Percentiles rank a stretch among this genome's conserved stretches.
Evolutionary conservation across 805 yeast species (phyloP).

Genomic region (Candida broadrunensis): DNA sequence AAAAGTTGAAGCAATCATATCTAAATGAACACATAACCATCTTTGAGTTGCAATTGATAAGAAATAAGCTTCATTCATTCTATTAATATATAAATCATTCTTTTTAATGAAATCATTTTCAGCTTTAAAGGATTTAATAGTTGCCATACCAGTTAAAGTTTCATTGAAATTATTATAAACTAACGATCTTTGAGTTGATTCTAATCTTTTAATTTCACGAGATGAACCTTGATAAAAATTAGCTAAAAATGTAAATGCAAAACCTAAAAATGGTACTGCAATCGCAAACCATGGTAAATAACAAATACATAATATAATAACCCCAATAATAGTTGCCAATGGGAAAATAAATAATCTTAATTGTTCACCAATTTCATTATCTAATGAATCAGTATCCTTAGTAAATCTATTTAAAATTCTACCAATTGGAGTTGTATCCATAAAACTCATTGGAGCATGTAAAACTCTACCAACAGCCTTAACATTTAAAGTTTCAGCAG

Average conservation of each 20-base stretch:
- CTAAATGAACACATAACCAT: constrained; percentile 59
- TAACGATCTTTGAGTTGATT: constrained; percentile 45
- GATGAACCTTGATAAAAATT: constrained; percentile 47
- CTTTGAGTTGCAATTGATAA: constrained; percentile 54
- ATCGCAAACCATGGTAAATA: constrained; percentile 56
- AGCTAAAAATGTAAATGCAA: constrained; percentile 35
- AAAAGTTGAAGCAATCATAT: constrained; percentile 45
- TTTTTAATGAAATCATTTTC: constrained; percentile 33
- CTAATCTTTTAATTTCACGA: constrained; percentile 47
- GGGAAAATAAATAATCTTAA: constrained; percentile 39
- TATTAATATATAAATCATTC: constrained; percentile 41
- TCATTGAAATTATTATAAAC: constrained; percentile 51
- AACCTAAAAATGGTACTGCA: constrained; percentile 49
- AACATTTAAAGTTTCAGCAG: constrained; percentile 35
- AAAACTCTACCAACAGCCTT: constrained; percentile 35
- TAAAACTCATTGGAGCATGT: constrained; percentile 42
- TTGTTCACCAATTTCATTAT: constrained; percentile 44
- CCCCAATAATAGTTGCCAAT: constrained; percentile 36
- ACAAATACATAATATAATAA: constrained; percentile 43
- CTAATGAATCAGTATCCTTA: constrained; percentile 45
- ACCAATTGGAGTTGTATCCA: constrained; percentile 44
- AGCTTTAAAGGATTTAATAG: constrained; percentile 43
- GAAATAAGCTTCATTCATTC: constrained; percentile 52
- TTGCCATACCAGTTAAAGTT: constrained; percentile 44
- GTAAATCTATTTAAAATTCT: constrained; percentile 44